These are phyloP conservation scores for Dendrocalamus latiflorus DNA, from an alignment of 202 grass and related monocot species.

Conservation along the genomic window DNA sequence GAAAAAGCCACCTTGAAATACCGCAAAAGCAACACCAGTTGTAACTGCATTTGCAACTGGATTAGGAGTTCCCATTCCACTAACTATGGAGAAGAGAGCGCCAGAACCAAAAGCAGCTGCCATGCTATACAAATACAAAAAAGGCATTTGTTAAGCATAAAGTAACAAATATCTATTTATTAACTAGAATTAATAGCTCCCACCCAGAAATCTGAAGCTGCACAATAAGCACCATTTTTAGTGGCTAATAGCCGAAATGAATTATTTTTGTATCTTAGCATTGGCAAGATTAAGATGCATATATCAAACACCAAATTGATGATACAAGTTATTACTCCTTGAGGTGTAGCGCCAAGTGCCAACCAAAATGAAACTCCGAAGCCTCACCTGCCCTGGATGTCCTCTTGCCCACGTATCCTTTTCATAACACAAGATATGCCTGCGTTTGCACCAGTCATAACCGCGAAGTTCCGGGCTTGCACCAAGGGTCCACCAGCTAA, in stretches of 20 bases:
- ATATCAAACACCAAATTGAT: not conserved
- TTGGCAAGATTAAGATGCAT: slow-evolving; percentile 1
- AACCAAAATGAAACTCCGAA: not conserved
- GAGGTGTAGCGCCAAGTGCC: not conserved
- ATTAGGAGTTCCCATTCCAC: slow-evolving; percentile 88
- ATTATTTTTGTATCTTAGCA: not conserved
- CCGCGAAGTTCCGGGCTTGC: slow-evolving; percentile 93
- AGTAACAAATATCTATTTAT: not conserved
- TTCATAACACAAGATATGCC: slow-evolving; percentile 88
- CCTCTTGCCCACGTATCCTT: slow-evolving; percentile 82
- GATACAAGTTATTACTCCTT: not conserved
- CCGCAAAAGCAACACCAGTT: slow-evolving; percentile 70
- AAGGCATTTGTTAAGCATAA: slow-evolving; percentile 15
- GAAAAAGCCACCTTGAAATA: slow-evolving; percentile 87
- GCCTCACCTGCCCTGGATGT: slow-evolving; percentile 76
- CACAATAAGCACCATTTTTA: not conserved
- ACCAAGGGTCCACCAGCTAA: slow-evolving; percentile 76
- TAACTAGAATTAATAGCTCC: not conserved
- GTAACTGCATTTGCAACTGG: slow-evolving; percentile 65
- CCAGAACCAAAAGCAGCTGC: slow-evolving; percentile 91
- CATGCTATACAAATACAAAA: slow-evolving; percentile 69
- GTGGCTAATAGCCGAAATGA: not conserved
- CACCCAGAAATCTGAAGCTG: not conserved
- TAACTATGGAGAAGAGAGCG: slow-evolving; percentile 80
- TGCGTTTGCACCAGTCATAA: slow-evolving; percentile 89